Evolutionary conservation across 2,329 filamentous ascomycete genomes (phyloP).

Genomic region (Cordyceps militaris): DNA sequence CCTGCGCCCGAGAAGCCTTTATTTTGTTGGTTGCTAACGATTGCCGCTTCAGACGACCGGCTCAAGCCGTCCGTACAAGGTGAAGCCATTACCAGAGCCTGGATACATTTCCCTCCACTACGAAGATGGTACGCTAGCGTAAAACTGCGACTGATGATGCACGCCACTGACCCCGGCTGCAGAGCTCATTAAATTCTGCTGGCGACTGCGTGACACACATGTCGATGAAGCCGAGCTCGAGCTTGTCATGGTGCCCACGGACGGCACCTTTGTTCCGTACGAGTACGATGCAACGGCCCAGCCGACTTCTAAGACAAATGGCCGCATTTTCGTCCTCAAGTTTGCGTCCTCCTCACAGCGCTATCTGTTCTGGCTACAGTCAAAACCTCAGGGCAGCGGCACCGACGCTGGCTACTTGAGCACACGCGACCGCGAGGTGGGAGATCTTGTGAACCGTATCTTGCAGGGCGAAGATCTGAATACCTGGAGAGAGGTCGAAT

Average conservation of each 20-base stretch:
- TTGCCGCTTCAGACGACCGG: conserved; percentile 28
- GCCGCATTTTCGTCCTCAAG: conserved; percentile 87
- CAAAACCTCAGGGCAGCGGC: conserved; percentile 66
- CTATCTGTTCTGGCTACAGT: conserved; percentile 95
- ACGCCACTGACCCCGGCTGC: conserved; percentile 6
- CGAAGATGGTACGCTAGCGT: conserved; percentile 63
- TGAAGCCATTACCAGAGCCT: conserved; percentile 63
- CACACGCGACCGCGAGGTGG: conserved; percentile 77
- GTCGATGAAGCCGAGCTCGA: conserved; percentile 74
- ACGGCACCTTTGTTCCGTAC: conserved; percentile 82
- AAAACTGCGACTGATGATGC: neutral
- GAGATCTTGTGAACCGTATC: conserved; percentile 75
- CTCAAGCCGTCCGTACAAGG: conserved; percentile 59
- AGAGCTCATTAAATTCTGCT: conserved; percentile 95
- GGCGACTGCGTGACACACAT: conserved; percentile 71
- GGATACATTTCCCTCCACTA: conserved; percentile 90
- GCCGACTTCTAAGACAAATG: conserved; percentile 62
- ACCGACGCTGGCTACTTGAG: conserved; percentile 74
- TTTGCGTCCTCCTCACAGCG: conserved; percentile 88
- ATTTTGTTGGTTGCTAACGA: conserved; percentile 16
- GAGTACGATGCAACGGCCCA: conserved; percentile 51
- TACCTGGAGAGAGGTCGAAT: conserved; percentile 63
- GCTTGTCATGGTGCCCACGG: conserved; percentile 85
- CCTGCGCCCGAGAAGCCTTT: neutral
- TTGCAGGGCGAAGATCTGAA: conserved; percentile 87